Evolutionary conservation across 495 filamentous ascomycete species (phyloP), one percentile per base, ranked within the genome.

Genomic region (Massariosphaeria phaeospora): DNA sequence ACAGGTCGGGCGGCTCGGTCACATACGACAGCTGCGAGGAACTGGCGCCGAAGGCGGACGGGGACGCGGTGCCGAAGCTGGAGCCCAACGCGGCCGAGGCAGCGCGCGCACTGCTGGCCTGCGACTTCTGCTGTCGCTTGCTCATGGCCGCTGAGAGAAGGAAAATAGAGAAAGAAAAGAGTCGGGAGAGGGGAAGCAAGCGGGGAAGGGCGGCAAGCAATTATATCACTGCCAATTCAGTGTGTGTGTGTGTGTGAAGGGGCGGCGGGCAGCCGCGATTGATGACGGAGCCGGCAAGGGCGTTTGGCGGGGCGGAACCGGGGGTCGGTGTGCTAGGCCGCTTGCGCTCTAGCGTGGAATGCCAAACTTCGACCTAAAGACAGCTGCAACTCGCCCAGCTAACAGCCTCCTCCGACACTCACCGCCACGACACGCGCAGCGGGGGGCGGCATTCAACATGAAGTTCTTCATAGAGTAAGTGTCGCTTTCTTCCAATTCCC

Each of bases 381-480:
- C 48, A 52, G 41, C 36, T 5, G 4, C 9, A 17, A 34, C 10
- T 12, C 29, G 35, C 33, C 40, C 10, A 25, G 27, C 29, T 54
- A 21, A 8, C 12, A 30, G 25, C 26, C 25, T 20, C 43, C 5
- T 5, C 27, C 5, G n/a, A n/a, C n/a, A n/a, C n/a, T 18, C 11
- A 47, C 27, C 43, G 15, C 43, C 10, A 18, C 35, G 7, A 5
- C 40, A 45, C 36, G 29, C 23, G n/a, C 5, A 23, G 24, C 29
- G n/a, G 17, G 25, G 13, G 15, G 41, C n/a, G 15, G 17, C 29
- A 12, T 17, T 35, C 75, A 84, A 71, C 55, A 98, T 98, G 93
- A 93, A 85, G 79, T 97, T 97, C 78, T 87, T 89, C 62, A 97
- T 97, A 62, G 93, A 95, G 84, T 88, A 78, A 57, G 78, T 67